Percentiles rank a stretch among this genome's conserved stretches.
These are phyloP conservation scores for Botrytis aclada DNA, from an alignment of 2,329 filamentous ascomycete species.

Conservation along the genomic window DNA sequence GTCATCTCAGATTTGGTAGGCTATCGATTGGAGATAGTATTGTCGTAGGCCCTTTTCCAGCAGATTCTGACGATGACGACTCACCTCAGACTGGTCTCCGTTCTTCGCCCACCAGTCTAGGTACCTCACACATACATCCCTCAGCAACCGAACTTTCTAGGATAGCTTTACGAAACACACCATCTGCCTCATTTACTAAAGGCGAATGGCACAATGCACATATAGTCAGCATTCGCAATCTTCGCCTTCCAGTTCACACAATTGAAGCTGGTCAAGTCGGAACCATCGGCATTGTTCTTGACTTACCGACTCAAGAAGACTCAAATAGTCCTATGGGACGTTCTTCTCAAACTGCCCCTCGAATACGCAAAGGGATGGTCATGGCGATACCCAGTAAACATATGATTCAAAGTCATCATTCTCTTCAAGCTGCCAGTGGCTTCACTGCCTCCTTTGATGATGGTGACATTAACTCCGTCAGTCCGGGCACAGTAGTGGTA, in stretches of 20 bases:
- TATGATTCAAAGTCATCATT: conserved; percentile 54
- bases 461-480: conserved; percentile 59
- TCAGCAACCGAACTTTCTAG: conserved; percentile 53
- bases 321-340: conserved; percentile 37
- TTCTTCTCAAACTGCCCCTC: conserved; percentile 39
- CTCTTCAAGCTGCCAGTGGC: conserved; percentile 63
- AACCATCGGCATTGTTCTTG: conserved; percentile 76
- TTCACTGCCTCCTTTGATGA: conserved; percentile 70
- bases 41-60: conserved; percentile 73
- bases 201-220: conserved; percentile 77
- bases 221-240: conserved; percentile 82
- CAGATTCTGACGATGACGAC: conserved; percentile 47
- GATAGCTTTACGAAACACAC: conserved; percentile 51
- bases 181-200: conserved; percentile 51
- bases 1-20: conserved; percentile 75
- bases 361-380: conserved; percentile 78
- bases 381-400: conserved; percentile 61
- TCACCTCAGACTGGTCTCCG: conserved; percentile 45
- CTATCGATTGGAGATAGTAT: conserved; percentile 76
- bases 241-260: conserved; percentile 76
- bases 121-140: conserved; percentile 52
- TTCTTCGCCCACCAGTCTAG: conserved; percentile 41
- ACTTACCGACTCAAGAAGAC: conserved; percentile 39
- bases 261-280: conserved; percentile 82
- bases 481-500: conserved; percentile 68